Conservation (phyloP, 306 rosid species). For the Dicorynia guianensis region DNA sequence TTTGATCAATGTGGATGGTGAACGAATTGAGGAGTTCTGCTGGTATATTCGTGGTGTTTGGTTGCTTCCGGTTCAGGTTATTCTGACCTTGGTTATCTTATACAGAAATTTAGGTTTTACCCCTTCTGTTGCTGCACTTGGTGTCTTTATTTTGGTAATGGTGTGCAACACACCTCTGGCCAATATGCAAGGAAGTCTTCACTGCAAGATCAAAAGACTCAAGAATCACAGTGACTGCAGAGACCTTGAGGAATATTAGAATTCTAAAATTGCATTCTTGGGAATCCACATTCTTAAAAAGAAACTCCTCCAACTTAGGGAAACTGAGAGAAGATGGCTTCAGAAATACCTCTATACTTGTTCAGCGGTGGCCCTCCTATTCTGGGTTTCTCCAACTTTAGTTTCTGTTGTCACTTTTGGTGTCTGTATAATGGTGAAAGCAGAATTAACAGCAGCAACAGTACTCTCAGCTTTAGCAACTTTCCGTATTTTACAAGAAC, state of each 20-base stretch:
- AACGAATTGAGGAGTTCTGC: slow-evolving; percentile 85
- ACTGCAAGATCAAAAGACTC: slow-evolving; percentile 85
- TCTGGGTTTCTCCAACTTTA: slow-evolving; percentile 93
- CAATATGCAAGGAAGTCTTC: slow-evolving; percentile 70
- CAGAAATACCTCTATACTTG: slow-evolving; percentile 76
- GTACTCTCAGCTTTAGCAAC: slow-evolving; percentile 93
- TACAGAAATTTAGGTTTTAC: slow-evolving; percentile 72
- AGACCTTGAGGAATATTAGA: slow-evolving; percentile 78
- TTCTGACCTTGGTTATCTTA: slow-evolving; percentile 74
- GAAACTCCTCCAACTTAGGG: slow-evolving; percentile 72
- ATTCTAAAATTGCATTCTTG: slow-evolving; percentile 90
- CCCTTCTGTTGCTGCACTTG: slow-evolving; percentile 79
- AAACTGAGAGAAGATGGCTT: slow-evolving; percentile 76
- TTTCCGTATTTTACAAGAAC: slow-evolving; percentile 87
- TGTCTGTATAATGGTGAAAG: slow-evolving; percentile 68
- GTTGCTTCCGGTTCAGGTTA: slow-evolving; percentile 88
- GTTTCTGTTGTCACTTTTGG: slow-evolving; percentile 88
- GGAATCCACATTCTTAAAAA: slow-evolving; percentile 77
- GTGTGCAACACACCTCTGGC: slow-evolving; percentile 88
- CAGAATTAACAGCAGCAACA: slow-evolving; percentile 74
- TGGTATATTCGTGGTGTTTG: slow-evolving; percentile 84
- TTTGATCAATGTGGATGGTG: slow-evolving; percentile 81
- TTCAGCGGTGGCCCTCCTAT: slow-evolving; percentile 81
- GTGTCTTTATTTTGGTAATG: slow-evolving; percentile 78
- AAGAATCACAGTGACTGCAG: slow-evolving; percentile 82